Conservation (phyloP, 257 asterid genomes). For the Lantana camara region DNA sequence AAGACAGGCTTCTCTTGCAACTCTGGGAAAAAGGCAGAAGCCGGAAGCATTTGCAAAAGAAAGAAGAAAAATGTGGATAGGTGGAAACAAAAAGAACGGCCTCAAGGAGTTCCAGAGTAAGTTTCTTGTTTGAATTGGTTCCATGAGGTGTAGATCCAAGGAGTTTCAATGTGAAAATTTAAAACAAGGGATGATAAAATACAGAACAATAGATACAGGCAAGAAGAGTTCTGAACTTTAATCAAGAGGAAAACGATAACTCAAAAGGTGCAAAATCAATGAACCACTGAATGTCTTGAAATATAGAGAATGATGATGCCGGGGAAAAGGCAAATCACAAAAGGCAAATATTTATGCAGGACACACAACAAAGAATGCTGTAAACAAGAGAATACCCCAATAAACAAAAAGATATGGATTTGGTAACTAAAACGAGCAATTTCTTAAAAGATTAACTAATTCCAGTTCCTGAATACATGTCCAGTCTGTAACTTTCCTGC, state of each 20-base stretch:
- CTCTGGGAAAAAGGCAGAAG: slow-evolving; percentile 62
- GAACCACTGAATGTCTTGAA: slow-evolving; percentile 42
- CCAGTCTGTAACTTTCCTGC: slow-evolving; percentile 62
- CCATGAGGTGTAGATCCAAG: slow-evolving; percentile 58
- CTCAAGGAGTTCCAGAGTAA: slow-evolving; percentile 54
- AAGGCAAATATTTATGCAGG: slow-evolving; percentile 35
- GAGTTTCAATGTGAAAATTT: slow-evolving; percentile 44
- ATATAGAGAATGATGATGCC: slow-evolving; percentile 44
- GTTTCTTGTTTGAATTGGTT: slow-evolving; percentile 50
- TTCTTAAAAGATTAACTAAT: slow-evolving; percentile 34
- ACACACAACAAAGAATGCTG: slow-evolving; percentile 35
- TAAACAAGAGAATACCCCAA: slow-evolving; percentile 36
- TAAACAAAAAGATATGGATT: slow-evolving; percentile 37
- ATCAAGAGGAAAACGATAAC: slow-evolving; percentile 49
- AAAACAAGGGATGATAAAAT: slow-evolving; percentile 45
- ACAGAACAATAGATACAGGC: slow-evolving; percentile 51
- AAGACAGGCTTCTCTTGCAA: slow-evolving; percentile 52
- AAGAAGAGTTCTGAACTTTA: slow-evolving; percentile 43
- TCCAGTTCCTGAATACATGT: slow-evolving; percentile 53
- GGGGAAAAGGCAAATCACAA: slow-evolving; percentile 34
- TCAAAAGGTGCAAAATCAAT: slow-evolving; percentile 45
- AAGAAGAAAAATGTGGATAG: slow-evolving; percentile 60
- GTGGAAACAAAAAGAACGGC: slow-evolving; percentile 61
- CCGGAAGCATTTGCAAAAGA: slow-evolving; percentile 67
- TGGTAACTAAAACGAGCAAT: slow-evolving; percentile 46